Conservation (phyloP, 2,329 filamentous ascomycete genomes). For the Diaporthe sp. region DNA sequence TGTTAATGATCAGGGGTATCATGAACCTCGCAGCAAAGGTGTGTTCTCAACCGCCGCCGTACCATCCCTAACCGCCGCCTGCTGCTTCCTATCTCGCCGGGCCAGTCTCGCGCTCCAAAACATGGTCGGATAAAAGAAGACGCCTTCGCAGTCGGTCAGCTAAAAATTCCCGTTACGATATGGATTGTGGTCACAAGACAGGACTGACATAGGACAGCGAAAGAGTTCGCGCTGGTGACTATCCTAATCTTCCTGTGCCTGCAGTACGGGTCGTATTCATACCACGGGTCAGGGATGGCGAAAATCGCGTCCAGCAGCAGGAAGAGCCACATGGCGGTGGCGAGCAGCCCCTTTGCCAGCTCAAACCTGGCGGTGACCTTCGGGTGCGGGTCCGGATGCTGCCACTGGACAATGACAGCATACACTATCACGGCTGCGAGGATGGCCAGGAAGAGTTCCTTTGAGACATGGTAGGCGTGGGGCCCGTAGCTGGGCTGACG, state of each 20-base stretch:
- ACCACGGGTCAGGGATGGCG: neutral
- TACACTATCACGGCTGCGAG: neutral
- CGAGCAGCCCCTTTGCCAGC: neutral
- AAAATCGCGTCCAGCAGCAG: neutral
- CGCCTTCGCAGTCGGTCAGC: neutral
- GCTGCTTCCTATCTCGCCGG: neutral
- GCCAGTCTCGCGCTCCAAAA: conserved; percentile 1
- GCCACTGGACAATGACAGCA: neutral
- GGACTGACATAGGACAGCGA: neutral
- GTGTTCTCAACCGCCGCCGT: neutral
- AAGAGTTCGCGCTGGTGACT: neutral
- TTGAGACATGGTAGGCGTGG: neutral
- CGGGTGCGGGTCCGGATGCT: neutral
- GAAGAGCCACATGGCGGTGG: neutral
- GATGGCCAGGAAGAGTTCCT: neutral
- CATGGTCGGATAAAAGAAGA: conserved; percentile 13
- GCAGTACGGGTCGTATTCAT: neutral
- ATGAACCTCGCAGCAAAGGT: neutral
- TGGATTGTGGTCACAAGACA: neutral
- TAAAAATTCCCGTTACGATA: neutral
- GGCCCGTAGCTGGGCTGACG: neutral
- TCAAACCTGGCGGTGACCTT: neutral
- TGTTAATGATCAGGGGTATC: neutral
- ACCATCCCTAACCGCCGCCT: neutral
- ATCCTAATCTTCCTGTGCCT: neutral